A percentile compares a stretch with the other conserved stretches of the same genome.
Conservation (phyloP, 805 yeast genomes). For the Candida suzukii region DNA sequence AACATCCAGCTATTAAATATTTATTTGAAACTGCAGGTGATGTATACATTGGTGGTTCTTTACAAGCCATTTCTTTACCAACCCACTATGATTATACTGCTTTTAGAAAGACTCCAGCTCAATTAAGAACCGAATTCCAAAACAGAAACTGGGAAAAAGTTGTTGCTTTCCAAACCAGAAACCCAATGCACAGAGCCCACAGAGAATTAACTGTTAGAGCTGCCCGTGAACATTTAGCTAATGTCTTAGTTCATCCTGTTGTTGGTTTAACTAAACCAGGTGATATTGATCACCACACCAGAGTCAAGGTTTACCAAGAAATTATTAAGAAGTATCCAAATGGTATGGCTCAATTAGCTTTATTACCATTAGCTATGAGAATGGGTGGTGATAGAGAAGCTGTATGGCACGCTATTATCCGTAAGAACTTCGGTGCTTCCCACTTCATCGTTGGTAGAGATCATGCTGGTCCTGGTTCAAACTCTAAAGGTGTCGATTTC, state of each 20-base stretch:
- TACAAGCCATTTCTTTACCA: constrained; percentile 80
- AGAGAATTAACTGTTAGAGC: constrained; percentile 94
- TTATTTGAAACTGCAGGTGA: constrained; percentile 71
- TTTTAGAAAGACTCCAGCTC: constrained; percentile 83
- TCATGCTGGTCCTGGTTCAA: constrained; percentile 93
- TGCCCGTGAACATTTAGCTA: constrained; percentile 85
- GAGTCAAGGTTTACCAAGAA: constrained; percentile 92
- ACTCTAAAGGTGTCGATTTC: constrained; percentile 86
- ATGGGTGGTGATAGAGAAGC: constrained; percentile 99
- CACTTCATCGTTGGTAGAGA: constrained; percentile 98
- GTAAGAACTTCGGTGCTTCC: constrained; percentile 94
- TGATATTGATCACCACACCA: constrained; percentile 95
- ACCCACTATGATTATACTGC: constrained; percentile 87
- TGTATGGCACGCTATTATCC: constrained; percentile 94
- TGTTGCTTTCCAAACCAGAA: constrained; percentile 96
- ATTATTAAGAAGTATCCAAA: constrained; percentile 88
- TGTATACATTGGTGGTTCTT: constrained; percentile 78
- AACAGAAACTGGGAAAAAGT: constrained; percentile 80
- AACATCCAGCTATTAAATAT: constrained; percentile 87
- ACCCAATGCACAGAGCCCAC: constrained; percentile 99
- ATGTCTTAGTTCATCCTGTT: constrained; percentile 90
- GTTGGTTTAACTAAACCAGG: constrained; percentile 97
- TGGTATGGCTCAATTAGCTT: constrained; percentile 84
- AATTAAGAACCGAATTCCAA: constrained; percentile 76
- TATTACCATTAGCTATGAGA: constrained; percentile 95